These are phyloP conservation scores for Chiua virens DNA, from an alignment of 768 basidiomycete genomes.

Conservation along the genomic window DNA sequence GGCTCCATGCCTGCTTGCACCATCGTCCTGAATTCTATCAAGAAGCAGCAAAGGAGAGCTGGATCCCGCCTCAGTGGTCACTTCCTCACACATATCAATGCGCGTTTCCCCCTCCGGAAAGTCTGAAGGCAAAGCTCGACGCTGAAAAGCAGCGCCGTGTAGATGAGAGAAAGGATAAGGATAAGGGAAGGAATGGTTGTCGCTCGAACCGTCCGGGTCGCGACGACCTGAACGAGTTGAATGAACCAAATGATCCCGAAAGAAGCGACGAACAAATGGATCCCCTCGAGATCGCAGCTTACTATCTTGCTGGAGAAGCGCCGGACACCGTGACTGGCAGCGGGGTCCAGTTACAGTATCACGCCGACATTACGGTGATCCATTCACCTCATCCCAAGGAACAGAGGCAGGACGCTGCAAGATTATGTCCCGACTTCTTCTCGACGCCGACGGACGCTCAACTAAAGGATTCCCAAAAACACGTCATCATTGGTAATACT, in stretches of 20 bases:
- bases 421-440: constrained; percentile 16
- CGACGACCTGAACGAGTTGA: too few relatives aligned
- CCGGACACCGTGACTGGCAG: too few relatives aligned
- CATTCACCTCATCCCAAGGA: constrained; percentile 9
- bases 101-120: constrained; percentile 6
- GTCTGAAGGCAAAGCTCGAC: not conserved
- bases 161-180: too few relatives aligned
- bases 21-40: constrained; percentile 17
- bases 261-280: not conserved
- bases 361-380: constrained; percentile 10
- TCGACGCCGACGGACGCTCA: constrained; percentile 12
- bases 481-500: constrained; percentile 6
- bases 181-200: not conserved
- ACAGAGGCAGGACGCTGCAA: constrained; percentile 12
- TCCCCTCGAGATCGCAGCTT: not conserved
- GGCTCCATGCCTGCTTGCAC: constrained; percentile 20
- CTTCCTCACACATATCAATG: constrained; percentile 9
- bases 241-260: too few relatives aligned
- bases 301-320: constrained; percentile 5
- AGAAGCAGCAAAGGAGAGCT: constrained; percentile 9
- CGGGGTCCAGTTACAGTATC: constrained; percentile 2
- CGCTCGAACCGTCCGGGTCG: too few relatives aligned
- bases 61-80: constrained; percentile 16
- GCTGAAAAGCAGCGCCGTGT: not conserved
- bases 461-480: constrained; percentile 3